These are phyloP conservation scores for Sordariomycetes sp. DNA, from an alignment of 2,329 filamentous ascomycete genomes.

Conservation along the genomic window DNA sequence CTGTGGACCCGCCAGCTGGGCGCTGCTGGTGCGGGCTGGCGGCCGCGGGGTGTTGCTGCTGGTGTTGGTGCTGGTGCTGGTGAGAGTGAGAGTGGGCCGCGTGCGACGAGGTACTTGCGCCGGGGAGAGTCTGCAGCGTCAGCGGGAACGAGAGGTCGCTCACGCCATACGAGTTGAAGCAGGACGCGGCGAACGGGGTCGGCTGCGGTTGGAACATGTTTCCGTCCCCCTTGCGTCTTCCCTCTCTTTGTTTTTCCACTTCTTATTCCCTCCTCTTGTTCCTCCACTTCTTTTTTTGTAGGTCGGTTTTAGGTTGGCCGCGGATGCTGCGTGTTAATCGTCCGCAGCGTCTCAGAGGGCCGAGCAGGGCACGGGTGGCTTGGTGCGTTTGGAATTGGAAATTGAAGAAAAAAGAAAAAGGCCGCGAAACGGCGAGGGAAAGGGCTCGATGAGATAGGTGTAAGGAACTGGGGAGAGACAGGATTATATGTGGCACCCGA, in stretches of 20 bases:
- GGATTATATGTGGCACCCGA: too few species aligned
- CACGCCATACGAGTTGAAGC: constrained; percentile 14
- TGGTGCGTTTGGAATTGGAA: too few species aligned
- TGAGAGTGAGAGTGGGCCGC: not conserved
- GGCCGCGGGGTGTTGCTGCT: not conserved
- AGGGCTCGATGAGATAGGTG: too few species aligned
- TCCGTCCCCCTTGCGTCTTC: not conserved
- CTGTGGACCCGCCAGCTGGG: too few species aligned
- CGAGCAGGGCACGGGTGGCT: too few species aligned
- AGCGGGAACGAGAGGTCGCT: constrained; percentile 4
- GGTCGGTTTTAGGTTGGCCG: not conserved
- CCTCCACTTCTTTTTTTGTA: not conserved
- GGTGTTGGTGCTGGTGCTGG: constrained; percentile 2
- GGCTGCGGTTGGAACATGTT: constrained; percentile 46
- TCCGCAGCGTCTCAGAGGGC: too few species aligned
- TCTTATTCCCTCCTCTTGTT: not conserved
- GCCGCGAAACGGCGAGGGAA: too few species aligned
- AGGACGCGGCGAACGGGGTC: constrained; percentile 34
- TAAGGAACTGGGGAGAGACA: too few species aligned
- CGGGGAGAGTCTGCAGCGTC: not conserved
- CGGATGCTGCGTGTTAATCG: not conserved
- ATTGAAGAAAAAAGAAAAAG: too few species aligned
- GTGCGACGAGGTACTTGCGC: not conserved
- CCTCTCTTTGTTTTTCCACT: not conserved
- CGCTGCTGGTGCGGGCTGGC: not conserved